Evolutionary conservation across 1,284 basidiomycete species (phyloP).

Genomic region (Microbotryomycetes sp.): DNA sequence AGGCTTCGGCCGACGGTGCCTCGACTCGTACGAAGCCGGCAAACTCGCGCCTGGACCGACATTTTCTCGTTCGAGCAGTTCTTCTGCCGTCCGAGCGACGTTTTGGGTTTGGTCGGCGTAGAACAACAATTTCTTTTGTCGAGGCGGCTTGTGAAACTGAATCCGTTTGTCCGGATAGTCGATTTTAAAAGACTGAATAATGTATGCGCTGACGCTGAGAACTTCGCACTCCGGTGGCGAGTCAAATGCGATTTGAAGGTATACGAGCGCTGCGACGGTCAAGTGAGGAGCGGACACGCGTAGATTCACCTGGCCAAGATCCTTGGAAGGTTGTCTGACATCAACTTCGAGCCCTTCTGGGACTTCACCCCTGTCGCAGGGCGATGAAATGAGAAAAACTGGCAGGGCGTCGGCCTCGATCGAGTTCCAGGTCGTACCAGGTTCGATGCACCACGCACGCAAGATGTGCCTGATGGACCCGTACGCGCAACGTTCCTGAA

Average conservation of each 20-base stretch:
- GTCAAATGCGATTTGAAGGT: constrained; percentile 16
- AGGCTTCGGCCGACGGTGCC: constrained; percentile 10
- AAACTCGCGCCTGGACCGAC: constrained; percentile 6
- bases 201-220: constrained; percentile 11
- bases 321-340: neutral
- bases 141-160: neutral
- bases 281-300: constrained; percentile 22
- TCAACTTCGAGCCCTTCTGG: neutral
- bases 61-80: constrained; percentile 10
- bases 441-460: neutral
- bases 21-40: constrained; percentile 17
- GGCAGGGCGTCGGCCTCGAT: neutral
- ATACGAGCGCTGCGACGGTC: constrained; percentile 19
- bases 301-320: constrained; percentile 18
- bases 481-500: constrained; percentile 11
- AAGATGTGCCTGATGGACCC: constrained; percentile 11
- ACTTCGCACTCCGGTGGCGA: constrained; percentile 17
- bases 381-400: neutral
- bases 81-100: constrained; percentile 2
- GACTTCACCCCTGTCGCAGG: neutral
- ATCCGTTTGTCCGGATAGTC: neutral
- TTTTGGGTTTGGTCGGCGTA: neutral
- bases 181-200: neutral
- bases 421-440: neutral
- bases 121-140: neutral